A percentile compares a stretch with the other conserved stretches of the same genome.
Evolutionary conservation across 2,329 filamentous ascomycete genomes (phyloP).

Genomic region (Hymenoscyphus infarciens): DNA sequence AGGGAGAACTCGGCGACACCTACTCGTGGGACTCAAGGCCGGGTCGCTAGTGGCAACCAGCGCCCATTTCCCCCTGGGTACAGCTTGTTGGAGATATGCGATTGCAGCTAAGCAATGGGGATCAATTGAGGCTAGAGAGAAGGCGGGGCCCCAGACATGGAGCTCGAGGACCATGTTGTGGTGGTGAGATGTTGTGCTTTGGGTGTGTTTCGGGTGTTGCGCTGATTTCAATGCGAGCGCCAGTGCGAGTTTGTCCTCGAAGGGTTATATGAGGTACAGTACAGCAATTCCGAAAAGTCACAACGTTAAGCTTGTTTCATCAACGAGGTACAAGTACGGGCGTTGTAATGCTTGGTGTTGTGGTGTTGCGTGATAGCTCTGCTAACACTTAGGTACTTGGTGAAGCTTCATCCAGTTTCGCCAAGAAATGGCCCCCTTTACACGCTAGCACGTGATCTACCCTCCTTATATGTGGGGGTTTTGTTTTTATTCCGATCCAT

Average conservation of each 20-base stretch:
- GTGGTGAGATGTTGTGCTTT: slow-evolving; percentile 18
- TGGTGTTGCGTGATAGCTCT: not conserved
- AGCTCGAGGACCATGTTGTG: slow-evolving; percentile 59
- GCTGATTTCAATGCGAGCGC: not conserved
- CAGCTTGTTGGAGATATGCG: slow-evolving; percentile 65
- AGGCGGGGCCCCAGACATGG: slow-evolving; percentile 87
- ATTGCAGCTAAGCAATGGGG: slow-evolving; percentile 83
- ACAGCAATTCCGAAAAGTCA: not conserved
- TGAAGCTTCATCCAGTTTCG: not conserved
- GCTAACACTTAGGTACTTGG: not conserved
- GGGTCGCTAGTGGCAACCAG: slow-evolving; percentile 72
- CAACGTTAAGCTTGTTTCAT: not conserved
- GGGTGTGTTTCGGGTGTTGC: slow-evolving; percentile 7
- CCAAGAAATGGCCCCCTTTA: not conserved
- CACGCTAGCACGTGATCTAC: no score
- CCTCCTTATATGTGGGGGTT: no score
- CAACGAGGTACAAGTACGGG: not conserved
- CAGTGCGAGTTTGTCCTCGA: not conserved
- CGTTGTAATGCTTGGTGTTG: not conserved
- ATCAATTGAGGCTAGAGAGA: slow-evolving; percentile 85
- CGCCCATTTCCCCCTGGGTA: slow-evolving; percentile 60
- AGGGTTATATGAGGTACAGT: not conserved
- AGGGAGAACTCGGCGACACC: slow-evolving; percentile 34
- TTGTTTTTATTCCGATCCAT: no score
- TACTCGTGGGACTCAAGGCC: slow-evolving; percentile 67